A percentile compares a stretch with the other conserved stretches of the same genome.
These are phyloP conservation scores for Alternaria gansuensis DNA, from an alignment of 2,329 filamentous ascomycete genomes.

Conservation along the genomic window DNA sequence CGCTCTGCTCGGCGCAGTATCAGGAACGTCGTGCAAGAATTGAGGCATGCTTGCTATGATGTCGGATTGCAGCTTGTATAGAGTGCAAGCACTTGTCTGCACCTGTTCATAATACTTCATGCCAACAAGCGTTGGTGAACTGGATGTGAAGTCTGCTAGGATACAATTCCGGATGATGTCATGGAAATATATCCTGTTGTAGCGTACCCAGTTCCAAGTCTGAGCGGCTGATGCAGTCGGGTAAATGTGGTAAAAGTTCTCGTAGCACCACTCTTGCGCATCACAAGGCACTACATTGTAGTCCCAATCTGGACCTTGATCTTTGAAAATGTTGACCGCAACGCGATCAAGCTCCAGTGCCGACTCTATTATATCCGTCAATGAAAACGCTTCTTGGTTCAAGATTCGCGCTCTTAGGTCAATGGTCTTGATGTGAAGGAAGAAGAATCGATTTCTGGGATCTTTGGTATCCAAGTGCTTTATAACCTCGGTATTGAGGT, in stretches of 20 bases:
- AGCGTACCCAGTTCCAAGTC: conserved; percentile 49
- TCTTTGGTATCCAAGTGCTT: conserved; percentile 34
- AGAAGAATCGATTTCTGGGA: conserved; percentile 41
- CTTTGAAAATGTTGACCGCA: conserved; percentile 34
- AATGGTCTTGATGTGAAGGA: conserved; percentile 39
- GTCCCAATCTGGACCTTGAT: conserved; percentile 32
- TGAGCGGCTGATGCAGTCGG: conserved; percentile 37
- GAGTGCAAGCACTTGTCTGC: conserved; percentile 30
- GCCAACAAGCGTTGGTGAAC: conserved; percentile 39
- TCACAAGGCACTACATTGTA: conserved; percentile 33
- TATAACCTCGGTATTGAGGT: conserved; percentile 36
- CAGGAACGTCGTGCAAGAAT: conserved; percentile 46
- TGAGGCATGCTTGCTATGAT: conserved; percentile 50
- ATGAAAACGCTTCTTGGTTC: conserved; percentile 21
- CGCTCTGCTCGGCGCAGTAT: conserved; percentile 15
- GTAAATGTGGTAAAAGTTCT: conserved; percentile 46
- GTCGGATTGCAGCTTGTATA: conserved; percentile 43
- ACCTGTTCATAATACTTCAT: conserved; percentile 34
- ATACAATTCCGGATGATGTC: conserved; percentile 49
- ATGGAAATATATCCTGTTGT: conserved; percentile 47
- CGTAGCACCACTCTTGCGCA: conserved; percentile 29
- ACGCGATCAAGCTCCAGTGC: conserved; percentile 39
- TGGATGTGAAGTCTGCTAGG: conserved; percentile 36
- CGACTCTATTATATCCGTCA: conserved; percentile 36
- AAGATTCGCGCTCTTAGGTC: conserved; percentile 43